Conservation (phyloP, 1,284 basidiomycete species). For the Ceratobasidium sp. region DNA sequence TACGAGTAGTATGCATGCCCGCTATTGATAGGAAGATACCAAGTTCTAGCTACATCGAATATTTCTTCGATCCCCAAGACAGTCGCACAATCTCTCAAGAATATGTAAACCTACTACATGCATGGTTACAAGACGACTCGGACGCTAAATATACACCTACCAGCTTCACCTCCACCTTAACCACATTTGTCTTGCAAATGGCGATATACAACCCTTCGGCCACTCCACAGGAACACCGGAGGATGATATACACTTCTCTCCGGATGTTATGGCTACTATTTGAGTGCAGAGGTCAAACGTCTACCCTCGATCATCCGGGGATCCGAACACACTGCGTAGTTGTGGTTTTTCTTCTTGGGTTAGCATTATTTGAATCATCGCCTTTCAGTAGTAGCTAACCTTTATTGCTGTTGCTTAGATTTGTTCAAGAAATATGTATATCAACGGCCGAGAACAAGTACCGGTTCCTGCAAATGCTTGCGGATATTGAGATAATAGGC, state of each 20-base stretch:
- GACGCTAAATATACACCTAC: too few relatives aligned
- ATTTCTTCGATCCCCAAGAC: not conserved
- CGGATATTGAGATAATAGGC: not conserved
- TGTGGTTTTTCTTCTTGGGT: not conserved
- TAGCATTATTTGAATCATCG: not conserved
- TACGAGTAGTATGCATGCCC: not conserved
- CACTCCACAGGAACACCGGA: too few relatives aligned
- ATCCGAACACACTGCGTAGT: not conserved
- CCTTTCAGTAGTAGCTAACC: too few relatives aligned
- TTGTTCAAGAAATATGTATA: not conserved
- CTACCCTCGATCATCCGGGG: too few relatives aligned
- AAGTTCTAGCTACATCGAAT: not conserved
- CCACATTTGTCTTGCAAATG: too few relatives aligned
- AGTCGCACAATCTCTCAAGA: not conserved
- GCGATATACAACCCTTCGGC: too few relatives aligned
- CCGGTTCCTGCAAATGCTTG: not conserved
- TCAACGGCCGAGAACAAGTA: not conserved
- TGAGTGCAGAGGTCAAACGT: too few relatives aligned
- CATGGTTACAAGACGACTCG: too few relatives aligned
- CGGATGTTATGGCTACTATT: too few relatives aligned
- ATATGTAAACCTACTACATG: not conserved
- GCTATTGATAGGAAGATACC: not conserved
- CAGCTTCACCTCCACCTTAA: too few relatives aligned
- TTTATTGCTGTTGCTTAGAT: not conserved
- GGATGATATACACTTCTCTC: too few relatives aligned